A percentile compares a stretch with the other conserved stretches of the same genome.
Evolutionary conservation across 305 asterid genomes (phyloP).

Genomic region (Solanum hybrid): DNA sequence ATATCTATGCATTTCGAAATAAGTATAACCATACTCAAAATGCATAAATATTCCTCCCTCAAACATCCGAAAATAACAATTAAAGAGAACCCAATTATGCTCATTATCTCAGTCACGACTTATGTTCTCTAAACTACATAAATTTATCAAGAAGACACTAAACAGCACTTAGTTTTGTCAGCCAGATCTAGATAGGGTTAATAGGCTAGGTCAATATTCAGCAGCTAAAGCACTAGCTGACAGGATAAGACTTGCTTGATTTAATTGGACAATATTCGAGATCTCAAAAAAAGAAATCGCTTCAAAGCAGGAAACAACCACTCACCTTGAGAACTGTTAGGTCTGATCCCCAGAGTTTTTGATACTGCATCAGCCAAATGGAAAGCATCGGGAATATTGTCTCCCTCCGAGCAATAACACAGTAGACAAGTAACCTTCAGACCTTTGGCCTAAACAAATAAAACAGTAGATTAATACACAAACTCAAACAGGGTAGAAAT

Average conservation of each 20-base stretch:
- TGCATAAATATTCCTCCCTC: neutral
- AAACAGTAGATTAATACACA: neutral
- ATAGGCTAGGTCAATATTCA: neutral
- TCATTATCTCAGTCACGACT: neutral
- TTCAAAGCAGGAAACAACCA: constrained; percentile 3
- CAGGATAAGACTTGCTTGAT: neutral
- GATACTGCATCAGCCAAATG: constrained; percentile 75
- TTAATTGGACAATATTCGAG: neutral
- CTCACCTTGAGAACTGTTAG: constrained; percentile 48
- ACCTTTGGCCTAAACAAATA: constrained; percentile 64
- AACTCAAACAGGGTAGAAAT: constrained; percentile 1
- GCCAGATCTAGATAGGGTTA: neutral
- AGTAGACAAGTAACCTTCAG: constrained; percentile 78
- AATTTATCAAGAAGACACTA: neutral
- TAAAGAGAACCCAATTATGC: neutral
- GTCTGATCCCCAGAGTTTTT: constrained; percentile 43
- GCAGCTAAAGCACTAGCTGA: neutral
- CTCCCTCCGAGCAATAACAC: constrained; percentile 98
- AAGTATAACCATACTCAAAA: neutral
- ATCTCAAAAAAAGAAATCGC: neutral
- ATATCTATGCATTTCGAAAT: neutral
- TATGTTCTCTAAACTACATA: neutral
- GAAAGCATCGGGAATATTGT: constrained; percentile 85
- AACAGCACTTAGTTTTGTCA: neutral
- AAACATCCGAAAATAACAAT: neutral